A percentile compares a stretch with the other conserved stretches of the same genome.
Conservation (phyloP, 305 asterid genomes). For the Euphrasia arctica region DNA sequence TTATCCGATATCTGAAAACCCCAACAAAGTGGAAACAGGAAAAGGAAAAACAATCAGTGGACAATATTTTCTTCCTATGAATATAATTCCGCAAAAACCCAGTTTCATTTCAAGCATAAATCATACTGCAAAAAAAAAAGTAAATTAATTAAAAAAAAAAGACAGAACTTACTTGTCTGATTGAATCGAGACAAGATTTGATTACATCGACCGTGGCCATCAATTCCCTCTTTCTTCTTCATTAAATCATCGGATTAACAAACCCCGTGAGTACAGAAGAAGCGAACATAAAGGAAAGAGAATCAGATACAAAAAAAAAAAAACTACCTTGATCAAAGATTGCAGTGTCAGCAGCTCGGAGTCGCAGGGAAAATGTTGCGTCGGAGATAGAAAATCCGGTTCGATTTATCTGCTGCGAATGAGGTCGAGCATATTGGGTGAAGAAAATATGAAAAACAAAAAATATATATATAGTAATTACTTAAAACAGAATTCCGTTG, state of each 20-base stretch:
- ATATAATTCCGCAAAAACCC: slow-evolving; percentile 13
- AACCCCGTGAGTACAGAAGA: slow-evolving; percentile 1
- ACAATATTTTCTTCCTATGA: slow-evolving; percentile 8
- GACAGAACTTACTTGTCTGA: slow-evolving; percentile 58
- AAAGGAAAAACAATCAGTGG: not conserved
- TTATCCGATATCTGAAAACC: slow-evolving; percentile 69
- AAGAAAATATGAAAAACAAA: not conserved
- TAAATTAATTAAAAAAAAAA: not conserved
- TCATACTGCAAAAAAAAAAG: not conserved
- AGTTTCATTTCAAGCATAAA: slow-evolving; percentile 16
- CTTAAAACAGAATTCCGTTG: slow-evolving; percentile 46
- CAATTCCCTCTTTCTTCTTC: slow-evolving; percentile 22
- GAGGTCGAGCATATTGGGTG: not conserved
- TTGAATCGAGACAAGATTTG: slow-evolving; percentile 82
- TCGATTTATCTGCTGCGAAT: too few species aligned
- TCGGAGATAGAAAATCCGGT: too few species aligned
- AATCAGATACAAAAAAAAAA: not conserved
- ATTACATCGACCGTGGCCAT: slow-evolving; percentile 84
- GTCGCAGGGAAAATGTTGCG: too few species aligned
- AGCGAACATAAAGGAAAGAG: not conserved
- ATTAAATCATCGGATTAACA: slow-evolving; percentile 12
- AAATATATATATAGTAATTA: slow-evolving; percentile 10
- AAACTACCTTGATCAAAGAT: too few species aligned
- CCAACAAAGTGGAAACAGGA: not conserved
- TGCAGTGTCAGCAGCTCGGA: too few species aligned